Percentiles rank a stretch among this genome's conserved stretches.
phyloP scores from a whole-genome alignment of 2,329 filamentous ascomycete species.

The Colletotrichum cuscutae region DNA sequence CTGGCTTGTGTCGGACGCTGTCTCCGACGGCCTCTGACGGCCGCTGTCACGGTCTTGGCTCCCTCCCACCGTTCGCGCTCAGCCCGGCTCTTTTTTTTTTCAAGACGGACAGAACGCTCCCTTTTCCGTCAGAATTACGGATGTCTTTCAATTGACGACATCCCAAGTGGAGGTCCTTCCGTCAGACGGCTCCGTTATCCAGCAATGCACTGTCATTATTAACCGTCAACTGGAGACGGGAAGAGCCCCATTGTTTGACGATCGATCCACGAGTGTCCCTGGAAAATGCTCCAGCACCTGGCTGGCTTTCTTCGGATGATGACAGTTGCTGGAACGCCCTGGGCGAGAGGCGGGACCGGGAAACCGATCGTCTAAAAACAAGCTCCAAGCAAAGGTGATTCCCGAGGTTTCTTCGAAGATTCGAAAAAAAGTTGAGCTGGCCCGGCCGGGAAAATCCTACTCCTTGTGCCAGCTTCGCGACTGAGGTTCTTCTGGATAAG shows the following conservation, averaged over 20 bases:
- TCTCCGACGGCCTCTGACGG: constrained; percentile 13
- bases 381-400: neutral
- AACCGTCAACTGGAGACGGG: constrained; percentile 14
- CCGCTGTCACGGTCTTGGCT: constrained; percentile 28
- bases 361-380: neutral
- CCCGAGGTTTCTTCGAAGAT: neutral
- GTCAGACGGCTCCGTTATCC: neutral
- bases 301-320: constrained; percentile 18
- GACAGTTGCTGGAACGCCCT: constrained; percentile 8
- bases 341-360: neutral
- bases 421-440: too few species aligned
- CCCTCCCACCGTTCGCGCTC: constrained; percentile 24
- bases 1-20: neutral
- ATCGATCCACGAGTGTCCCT: constrained; percentile 27
- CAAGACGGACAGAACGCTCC: neutral
- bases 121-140: constrained; percentile 14
- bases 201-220: neutral
- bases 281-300: constrained; percentile 9
- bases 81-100: neutral
- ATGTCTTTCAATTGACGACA: neutral
- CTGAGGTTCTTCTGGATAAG: neutral
- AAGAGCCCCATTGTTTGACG: constrained; percentile 18
- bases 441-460: too few species aligned
- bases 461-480: neutral
- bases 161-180: neutral